Evolutionary conservation across 2,329 filamentous ascomycete genomes (phyloP), one percentile per base, ranked within the genome.

Genomic region (Aureobasidium lini): DNA sequence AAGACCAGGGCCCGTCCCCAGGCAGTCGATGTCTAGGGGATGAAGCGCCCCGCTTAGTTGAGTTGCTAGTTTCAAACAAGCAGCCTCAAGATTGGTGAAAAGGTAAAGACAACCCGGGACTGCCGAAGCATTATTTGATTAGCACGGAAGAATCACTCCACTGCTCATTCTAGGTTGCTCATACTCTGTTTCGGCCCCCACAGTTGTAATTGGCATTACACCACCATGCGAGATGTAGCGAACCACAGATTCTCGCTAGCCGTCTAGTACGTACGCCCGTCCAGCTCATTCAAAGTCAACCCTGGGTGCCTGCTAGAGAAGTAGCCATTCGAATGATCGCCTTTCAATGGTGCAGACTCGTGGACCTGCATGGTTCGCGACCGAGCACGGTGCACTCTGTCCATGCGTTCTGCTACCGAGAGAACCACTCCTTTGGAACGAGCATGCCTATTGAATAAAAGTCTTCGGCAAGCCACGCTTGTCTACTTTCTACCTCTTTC

Each of bases 401-500:
- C 49, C 36, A 42, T 42, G 36, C 36, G 43, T 54, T 54, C 23
- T 42, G 31, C 50, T 54, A 44, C 50, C 50, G 37, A 54, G 13
- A 16, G 31, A 44, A 54, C 50, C 50, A 44, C 29, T 54, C 15
- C 50, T 34, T 31, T 36, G 50, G 50, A 28, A 13, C 29, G 6
- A 43, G 50, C 50, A 54, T 11, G 16, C 31, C 32, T 31, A n/a
- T 16, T 36, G 11, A 32, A n/a, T 28, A 23, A 49, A 18, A 49
- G 11, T 52, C 49, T n/a, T 31, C 7, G 34, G 28, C 36, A 40
- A 40, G 49, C 49, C 36, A 39, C 23, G 40, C 15, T 16, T 15
- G 31, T 32, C 36, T 40, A 13, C 15, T 40, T 52, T 36, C 10
- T 39, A 18, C 32, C 37, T 50, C n/a, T 32, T n/a, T 39, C 8